A percentile compares a stretch with the other conserved stretches of the same genome.
These are phyloP conservation scores for Cucurbita argyrosperma DNA, from an alignment of 306 rosid genomes.

Conservation along the genomic window DNA sequence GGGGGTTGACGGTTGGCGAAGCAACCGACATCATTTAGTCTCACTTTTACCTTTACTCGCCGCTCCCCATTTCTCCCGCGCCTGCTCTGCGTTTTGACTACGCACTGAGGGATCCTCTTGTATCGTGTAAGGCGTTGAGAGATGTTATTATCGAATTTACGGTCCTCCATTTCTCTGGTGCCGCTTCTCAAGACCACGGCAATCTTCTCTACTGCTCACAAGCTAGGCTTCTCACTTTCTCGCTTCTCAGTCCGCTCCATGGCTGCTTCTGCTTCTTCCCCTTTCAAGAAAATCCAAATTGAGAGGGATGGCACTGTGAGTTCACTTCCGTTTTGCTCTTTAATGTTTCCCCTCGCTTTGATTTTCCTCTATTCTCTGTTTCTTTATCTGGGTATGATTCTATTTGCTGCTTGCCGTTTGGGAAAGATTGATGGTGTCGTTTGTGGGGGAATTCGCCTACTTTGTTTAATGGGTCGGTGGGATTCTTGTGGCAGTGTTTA, in stretches of 20 bases:
- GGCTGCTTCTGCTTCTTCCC: slow-evolving; percentile 47
- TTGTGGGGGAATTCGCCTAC: background rate
- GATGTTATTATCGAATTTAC: slow-evolving; percentile 6
- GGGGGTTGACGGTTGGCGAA: background rate
- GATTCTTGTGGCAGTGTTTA: background rate
- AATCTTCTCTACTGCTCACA: slow-evolving; percentile 12
- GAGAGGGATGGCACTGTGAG: slow-evolving; percentile 63
- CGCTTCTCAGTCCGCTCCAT: slow-evolving; percentile 57
- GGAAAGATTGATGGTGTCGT: background rate
- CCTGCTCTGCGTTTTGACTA: background rate
- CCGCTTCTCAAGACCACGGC: slow-evolving; percentile 7
- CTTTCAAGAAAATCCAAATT: slow-evolving; percentile 72
- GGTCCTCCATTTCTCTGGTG: slow-evolving; percentile 17
- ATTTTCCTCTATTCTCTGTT: slow-evolving; percentile 1
- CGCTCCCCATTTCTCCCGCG: background rate
- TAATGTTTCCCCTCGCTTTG: background rate
- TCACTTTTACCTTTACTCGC: background rate
- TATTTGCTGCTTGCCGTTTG: background rate
- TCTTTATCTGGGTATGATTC: background rate
- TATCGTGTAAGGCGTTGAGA: slow-evolving; percentile 14
- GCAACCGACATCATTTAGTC: background rate
- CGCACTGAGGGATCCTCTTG: background rate
- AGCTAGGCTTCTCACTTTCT: slow-evolving; percentile 16
- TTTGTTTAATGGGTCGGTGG: background rate
- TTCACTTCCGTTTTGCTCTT: background rate